Percentiles rank a stretch among this genome's conserved stretches.
phyloP scores from a whole-genome alignment of 257 asterid species.

The Ilex aquifolium region DNA sequence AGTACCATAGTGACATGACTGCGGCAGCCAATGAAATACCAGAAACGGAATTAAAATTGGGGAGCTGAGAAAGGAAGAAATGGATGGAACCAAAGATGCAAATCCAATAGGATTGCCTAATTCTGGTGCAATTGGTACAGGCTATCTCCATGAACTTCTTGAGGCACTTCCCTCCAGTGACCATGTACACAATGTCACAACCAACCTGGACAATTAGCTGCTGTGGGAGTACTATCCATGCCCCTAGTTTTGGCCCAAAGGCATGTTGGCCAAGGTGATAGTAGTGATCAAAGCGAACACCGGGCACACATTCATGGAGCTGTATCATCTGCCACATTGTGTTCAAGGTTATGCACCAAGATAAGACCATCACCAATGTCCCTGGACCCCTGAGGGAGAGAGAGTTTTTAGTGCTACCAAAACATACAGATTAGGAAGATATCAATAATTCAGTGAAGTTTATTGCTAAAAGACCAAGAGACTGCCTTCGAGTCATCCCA shows the following conservation, averaged over 20 bases:
- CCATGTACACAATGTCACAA: constrained; percentile 86
- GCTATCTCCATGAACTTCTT: constrained; percentile 63
- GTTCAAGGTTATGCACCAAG: constrained; percentile 76
- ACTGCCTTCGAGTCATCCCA: too few relatives aligned
- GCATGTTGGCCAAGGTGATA: constrained; percentile 62
- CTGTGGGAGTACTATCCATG: constrained; percentile 89
- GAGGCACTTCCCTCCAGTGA: constrained; percentile 82
- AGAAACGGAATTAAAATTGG: constrained; percentile 76
- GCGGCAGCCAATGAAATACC: constrained; percentile 86
- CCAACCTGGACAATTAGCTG: constrained; percentile 88
- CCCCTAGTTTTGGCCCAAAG: constrained; percentile 65
- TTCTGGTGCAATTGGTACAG: constrained; percentile 50
- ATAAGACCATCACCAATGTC: constrained; percentile 51
- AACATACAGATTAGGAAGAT: not conserved
- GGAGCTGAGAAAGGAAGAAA: constrained; percentile 80
- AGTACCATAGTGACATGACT: constrained; percentile 74
- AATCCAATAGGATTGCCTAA: constrained; percentile 81
- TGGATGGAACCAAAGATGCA: constrained; percentile 81
- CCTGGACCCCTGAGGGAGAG: constrained; percentile 70
- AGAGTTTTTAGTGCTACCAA: not conserved
- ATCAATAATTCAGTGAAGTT: too few relatives aligned
- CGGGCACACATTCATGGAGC: constrained; percentile 80
- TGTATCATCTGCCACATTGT: constrained; percentile 95
- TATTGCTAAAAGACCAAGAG: too few relatives aligned
- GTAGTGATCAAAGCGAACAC: constrained; percentile 73